Evolutionary conservation across 1,139 yeast species (phyloP), one percentile per base, ranked within the genome.

Genomic region (Saccharomyces hybrid): DNA sequence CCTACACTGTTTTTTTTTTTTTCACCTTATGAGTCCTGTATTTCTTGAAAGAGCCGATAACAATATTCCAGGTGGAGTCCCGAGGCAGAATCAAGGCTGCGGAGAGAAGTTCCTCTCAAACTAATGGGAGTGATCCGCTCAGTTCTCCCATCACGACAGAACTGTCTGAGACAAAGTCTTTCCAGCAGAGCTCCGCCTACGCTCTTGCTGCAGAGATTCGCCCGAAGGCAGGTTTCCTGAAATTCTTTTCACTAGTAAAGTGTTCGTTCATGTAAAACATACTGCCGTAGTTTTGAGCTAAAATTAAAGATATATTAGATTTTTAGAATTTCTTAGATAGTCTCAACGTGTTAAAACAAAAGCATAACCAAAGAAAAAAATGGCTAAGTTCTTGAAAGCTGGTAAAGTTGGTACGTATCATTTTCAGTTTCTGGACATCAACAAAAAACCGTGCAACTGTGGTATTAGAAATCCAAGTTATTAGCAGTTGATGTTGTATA

Each of bases 301-400:
- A 30, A 30, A 30, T 30, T 30, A 9, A 13, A 30, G 31, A 30
- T 30, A 30, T 30, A 30, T 30, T 30, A 30, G 13, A 30, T 30
- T 30, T 9, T 13, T 30, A 30, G 5, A 30, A 30, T 30, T 30
- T 30, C 13, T 30, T 30, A 30, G 13, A 4, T 30, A 30, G 31
- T 30, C 13, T 9, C 31, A 30, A 30, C 32, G 32, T 30, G 32
- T 30, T 30, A 30, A 59, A 62, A 52, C 64, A 62, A 58, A 62
- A 60, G 55, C 67, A 69, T 48, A 72, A 69, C 60, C 69, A 71
- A 66, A 54, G 32, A 59, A 65, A 30, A 79, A 80, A 78, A 86
- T 86, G 93, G 93, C 96, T 82, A 91, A 91, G 82, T 91, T 91
- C 86, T 86, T 91, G 82, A 91, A 91, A 84, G 88, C 97, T 78